Base-by-base conservation (phyloP, 1,139 yeast species). In the Suhomyces yuchorum region DNA sequence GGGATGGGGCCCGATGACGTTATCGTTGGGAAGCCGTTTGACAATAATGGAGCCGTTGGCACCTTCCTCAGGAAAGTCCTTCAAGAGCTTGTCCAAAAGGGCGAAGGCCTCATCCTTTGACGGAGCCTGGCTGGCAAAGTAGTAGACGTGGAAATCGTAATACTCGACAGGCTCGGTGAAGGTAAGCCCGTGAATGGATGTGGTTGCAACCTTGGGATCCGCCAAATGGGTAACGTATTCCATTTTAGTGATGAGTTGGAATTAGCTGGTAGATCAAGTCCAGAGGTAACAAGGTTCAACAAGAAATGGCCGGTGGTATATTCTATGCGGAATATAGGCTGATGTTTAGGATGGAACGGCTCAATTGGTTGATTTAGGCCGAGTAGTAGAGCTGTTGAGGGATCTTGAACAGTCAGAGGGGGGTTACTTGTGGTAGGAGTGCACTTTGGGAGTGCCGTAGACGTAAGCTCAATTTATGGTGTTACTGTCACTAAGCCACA, bases 61-160 rank as follows among this genome's bases (percentile, higher is more conserved):
- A 1, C 62, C 56, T 2, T 64, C 66, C 12, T 55, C 57, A 14
- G 61, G 57, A 47, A 69, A 69, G 24, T 65, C 69, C 5, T 43
- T 45, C 15, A 69, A 44, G 8, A 69, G 56, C 47, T 56, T 61
- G 22, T 56, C 53, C 28, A 66, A 50, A 23, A 68, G 58, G 0
- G 23, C 46, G 39, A 58, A 56, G 9, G 72, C 59, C 46, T 68
- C 73, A 15, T 37, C 33, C 4, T 52, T 46, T 11, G 68, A 59
- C 5, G 39, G 26, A 9, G 44, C 42, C 26, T 59, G 57, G 35
- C 60, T 66, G 20, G 64, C 67, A 42, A 49, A 60, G 49, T 67
- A 68, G 53, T 69, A 69, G 8, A 69, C 61, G 50, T 69, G 73
- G 52, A 69, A 68, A 49, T 69, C 73, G 52, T 68, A 68, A 53